Evolutionary conservation across 2,329 filamentous ascomycete genomes (phyloP), one percentile per base, ranked within the genome.

Genomic region (Calonectria hawksworthii): DNA sequence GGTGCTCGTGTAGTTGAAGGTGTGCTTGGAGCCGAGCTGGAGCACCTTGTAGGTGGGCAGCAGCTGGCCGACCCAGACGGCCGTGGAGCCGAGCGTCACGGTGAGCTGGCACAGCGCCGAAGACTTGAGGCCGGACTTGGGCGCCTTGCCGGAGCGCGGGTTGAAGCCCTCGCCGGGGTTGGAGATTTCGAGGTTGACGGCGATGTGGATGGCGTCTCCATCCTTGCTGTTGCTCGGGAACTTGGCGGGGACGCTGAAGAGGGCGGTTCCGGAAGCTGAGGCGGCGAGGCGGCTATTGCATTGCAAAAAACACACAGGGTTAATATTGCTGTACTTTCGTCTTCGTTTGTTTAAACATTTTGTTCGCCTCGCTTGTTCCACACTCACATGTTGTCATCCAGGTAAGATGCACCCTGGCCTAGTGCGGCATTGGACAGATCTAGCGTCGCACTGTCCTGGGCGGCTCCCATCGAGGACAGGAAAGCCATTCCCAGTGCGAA

Each of bases 201-300:
- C 32, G 65, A 68, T 54, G 32, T 56, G 65, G 65, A 68, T 68
- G 50, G 38, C 34, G 65, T 68, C 65, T 44, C 65, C 65, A 56
- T 54, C 65, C 52, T 68, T n/a, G 47, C 32, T 41, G 34, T 68
- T 28, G 14, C 23, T 8, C 23, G 65, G 65, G 34, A 68, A 68
- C 10, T 11, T 54, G 34, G 50, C 65, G 10, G 65, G 65, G 34
- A 68, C 23, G 23, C 50, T 56, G 50, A 68, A 68, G 65, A 21
- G 38, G 50, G 65, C 34, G 11, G 23, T 54, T 41, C 41, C 50
- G 26, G 34, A 41, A 38, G 52, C 4, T 16, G 52, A 21, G 52
- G 52, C 52, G 18, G 30, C 30, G 7, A 56, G 30, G 9, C 52
- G 52, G 18, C 52, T 56, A 16, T 56, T 28, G n/a, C 56, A 8